Conservation (phyloP, 1,284 basidiomycete genomes). For the Takashimella koratensis region DNA sequence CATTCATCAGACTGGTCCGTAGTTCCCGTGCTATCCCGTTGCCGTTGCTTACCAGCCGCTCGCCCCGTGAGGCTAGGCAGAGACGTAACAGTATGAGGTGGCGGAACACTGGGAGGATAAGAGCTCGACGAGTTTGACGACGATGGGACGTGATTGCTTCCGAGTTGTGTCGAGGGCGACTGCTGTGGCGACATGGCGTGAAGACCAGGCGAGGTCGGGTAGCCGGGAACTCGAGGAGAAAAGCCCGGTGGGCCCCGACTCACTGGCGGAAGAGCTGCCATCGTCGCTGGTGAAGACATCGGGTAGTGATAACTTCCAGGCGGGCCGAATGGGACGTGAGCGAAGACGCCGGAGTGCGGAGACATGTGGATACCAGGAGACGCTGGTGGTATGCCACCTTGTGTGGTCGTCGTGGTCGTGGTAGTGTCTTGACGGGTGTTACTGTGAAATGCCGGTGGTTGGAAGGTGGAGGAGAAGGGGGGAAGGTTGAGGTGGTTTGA, state of each 20-base stretch:
- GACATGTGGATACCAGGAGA: neutral
- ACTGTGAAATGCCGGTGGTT: conserved; percentile 1
- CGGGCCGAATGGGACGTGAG: neutral
- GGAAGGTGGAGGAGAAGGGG: conserved; percentile 15
- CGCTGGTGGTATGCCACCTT: neutral
- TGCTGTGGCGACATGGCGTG: conserved; percentile 12
- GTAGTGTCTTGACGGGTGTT: conserved; percentile 2
- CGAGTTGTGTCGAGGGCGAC: conserved; percentile 14
- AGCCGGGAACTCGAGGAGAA: conserved; percentile 15
- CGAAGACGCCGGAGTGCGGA: neutral
- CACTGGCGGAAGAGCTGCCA: conserved; percentile 11
- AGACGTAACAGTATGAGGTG: conserved; percentile 2
- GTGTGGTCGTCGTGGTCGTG: neutral
- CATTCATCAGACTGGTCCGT: neutral
- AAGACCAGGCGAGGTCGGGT: conserved; percentile 16
- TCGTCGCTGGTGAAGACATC: conserved; percentile 11
- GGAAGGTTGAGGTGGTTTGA: conserved; percentile 12
- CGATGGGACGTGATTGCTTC: conserved; percentile 4
- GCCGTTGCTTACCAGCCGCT: neutral
- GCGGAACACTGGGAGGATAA: conserved; percentile 11
- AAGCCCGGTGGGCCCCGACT: conserved; percentile 11
- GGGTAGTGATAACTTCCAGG: conserved; percentile 13
- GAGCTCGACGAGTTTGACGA: conserved; percentile 7
- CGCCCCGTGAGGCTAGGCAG: neutral
- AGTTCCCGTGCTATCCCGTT: neutral